Evolutionary conservation across 2,329 filamentous ascomycete genomes (phyloP).

Genomic region (Coleophoma cylindrospora): DNA sequence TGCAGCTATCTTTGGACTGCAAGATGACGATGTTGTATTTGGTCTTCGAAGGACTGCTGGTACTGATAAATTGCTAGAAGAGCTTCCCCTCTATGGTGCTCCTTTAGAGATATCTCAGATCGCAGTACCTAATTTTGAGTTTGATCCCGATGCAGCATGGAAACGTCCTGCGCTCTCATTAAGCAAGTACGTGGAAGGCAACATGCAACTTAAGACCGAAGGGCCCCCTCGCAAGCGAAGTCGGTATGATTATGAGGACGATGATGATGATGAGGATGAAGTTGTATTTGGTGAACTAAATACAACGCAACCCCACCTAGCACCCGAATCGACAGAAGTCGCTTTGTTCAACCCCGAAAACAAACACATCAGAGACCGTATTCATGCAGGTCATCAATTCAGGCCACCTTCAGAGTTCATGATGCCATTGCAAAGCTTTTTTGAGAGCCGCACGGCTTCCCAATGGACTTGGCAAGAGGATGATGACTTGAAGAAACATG

Average conservation of each 20-base stretch:
- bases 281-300: slow-evolving; percentile 22
- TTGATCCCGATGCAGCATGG: slow-evolving; percentile 67
- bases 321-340: slow-evolving; percentile 69
- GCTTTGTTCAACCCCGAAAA: slow-evolving; percentile 88
- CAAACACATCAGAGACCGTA: slow-evolving; percentile 80
- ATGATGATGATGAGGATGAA: slow-evolving; percentile 60
- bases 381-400: slow-evolving; percentile 90
- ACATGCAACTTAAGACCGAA: slow-evolving; percentile 64
- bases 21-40: slow-evolving; percentile 77
- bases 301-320: slow-evolving; percentile 38
- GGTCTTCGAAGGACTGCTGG: slow-evolving; percentile 68
- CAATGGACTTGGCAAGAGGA: slow-evolving; percentile 92
- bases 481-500: slow-evolving; percentile 77
- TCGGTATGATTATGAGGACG: slow-evolving; percentile 75
- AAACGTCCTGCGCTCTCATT: slow-evolving; percentile 73
- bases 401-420: slow-evolving; percentile 84
- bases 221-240: slow-evolving; percentile 70
- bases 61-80: slow-evolving; percentile 71
- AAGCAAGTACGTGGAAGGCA: slow-evolving; percentile 81
- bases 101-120: slow-evolving; percentile 50
- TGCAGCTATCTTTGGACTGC: slow-evolving; percentile 77
- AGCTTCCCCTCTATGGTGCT: slow-evolving; percentile 75
- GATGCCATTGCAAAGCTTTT: slow-evolving; percentile 89
- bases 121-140: slow-evolving; percentile 51
- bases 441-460: slow-evolving; percentile 79